Evolutionary conservation across 75 land plant species (phyloP).

Genomic region (Sequoia sempervirens): DNA sequence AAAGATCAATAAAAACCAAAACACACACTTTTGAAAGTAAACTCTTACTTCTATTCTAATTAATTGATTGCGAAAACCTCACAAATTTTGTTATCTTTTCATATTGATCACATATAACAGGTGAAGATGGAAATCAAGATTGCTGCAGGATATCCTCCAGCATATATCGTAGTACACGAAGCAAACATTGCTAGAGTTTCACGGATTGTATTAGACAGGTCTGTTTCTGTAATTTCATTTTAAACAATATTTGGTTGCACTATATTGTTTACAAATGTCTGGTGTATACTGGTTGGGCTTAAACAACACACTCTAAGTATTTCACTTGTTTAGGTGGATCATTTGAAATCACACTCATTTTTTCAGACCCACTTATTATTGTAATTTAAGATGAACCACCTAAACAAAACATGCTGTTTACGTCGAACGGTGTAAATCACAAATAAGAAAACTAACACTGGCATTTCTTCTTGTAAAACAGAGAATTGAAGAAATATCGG

Average conservation of each 20-base stretch:
- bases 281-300: too few species aligned
- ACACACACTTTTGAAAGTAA: background rate
- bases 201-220: conserved; percentile 28
- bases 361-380: too few species aligned
- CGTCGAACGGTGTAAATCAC: too few species aligned
- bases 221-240: background rate
- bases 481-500: background rate
- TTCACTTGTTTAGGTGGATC: too few species aligned
- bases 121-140: conserved; percentile 24
- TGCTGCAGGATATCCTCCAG: conserved; percentile 12
- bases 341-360: too few species aligned
- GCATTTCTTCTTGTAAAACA: background rate
- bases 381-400: too few species aligned
- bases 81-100: background rate
- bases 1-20: too few species aligned
- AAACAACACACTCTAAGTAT: too few species aligned
- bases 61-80: too few species aligned
- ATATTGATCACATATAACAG: background rate
- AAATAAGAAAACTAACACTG: background rate
- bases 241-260: background rate
- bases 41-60: background rate
- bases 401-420: too few species aligned
- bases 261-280: background rate
- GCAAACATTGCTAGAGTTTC: conserved; percentile 8
- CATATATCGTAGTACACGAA: conserved; percentile 1